These are phyloP conservation scores for Cardiosporidium cionae DNA, from an alignment of 169 alveolate species.

Conservation along the genomic window DNA sequence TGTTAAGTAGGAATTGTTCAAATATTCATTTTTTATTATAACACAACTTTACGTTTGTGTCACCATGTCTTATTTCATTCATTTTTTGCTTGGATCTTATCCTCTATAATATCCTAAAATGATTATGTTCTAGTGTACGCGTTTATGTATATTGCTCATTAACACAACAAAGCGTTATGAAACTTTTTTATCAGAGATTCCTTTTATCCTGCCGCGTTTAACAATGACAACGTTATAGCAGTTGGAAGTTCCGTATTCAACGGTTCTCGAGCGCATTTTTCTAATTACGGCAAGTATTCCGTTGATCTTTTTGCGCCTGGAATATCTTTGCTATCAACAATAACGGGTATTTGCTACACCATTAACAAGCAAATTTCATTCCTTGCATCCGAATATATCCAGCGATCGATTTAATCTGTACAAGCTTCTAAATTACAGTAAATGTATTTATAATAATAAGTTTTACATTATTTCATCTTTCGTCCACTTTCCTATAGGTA, in stretches of 20 bases:
- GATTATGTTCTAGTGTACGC: no score
- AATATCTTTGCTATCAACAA: neutral
- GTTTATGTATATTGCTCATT: no score
- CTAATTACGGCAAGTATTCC: conserved; percentile 28
- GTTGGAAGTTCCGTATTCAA: conserved; percentile 22
- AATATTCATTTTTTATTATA: no score
- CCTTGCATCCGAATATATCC: neutral
- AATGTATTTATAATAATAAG: neutral
- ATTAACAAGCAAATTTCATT: neutral
- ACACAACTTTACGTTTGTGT: no score
- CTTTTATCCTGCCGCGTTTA: conserved; percentile 17
- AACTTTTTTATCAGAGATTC: conserved; percentile 6
- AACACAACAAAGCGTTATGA: no score
- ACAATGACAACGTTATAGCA: conserved; percentile 13
- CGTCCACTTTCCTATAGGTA: neutral
- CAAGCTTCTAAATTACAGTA: neutral
- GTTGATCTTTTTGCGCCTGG: conserved; percentile 43
- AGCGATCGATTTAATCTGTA: no score
- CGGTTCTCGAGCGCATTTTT: conserved; percentile 26
- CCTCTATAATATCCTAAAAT: no score
- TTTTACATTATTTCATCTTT: neutral
- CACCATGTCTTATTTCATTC: no score
- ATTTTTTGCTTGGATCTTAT: no score
- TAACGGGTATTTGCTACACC: neutral
- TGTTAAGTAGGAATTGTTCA: no score